These are phyloP conservation scores for Epichloe brachyelytri DNA, from an alignment of 2,329 filamentous ascomycete genomes.

Conservation along the genomic window DNA sequence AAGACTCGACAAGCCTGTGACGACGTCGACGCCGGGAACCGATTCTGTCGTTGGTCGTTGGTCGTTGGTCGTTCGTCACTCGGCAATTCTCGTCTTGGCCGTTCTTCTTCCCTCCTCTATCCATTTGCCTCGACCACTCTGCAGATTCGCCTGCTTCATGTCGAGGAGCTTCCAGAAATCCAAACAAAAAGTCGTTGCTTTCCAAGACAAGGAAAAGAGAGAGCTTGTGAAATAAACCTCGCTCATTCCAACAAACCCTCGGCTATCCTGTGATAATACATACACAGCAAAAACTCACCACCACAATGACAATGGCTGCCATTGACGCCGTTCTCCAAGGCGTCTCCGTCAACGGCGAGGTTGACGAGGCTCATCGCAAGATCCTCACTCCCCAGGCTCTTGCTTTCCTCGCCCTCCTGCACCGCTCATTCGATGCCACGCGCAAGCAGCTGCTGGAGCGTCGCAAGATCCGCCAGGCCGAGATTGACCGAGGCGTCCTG, in stretches of 20 bases:
- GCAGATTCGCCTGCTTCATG: background rate
- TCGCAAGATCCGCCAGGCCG: slow-evolving; percentile 73
- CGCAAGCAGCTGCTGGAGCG: slow-evolving; percentile 83
- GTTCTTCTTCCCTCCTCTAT: background rate
- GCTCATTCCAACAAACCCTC: too few species aligned
- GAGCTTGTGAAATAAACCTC: background rate
- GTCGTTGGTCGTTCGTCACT: background rate
- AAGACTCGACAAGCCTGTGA: slow-evolving; percentile 11
- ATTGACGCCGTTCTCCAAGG: slow-evolving; percentile 72
- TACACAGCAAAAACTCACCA: background rate
- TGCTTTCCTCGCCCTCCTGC: slow-evolving; percentile 85
- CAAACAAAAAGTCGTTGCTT: background rate
- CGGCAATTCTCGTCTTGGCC: slow-evolving; percentile 1
- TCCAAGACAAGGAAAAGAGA: background rate
- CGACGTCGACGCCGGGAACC: slow-evolving; percentile 4
- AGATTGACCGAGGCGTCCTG: slow-evolving; percentile 79
- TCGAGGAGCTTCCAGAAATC: background rate
- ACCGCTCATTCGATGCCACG: slow-evolving; percentile 83
- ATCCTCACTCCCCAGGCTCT: slow-evolving; percentile 85
- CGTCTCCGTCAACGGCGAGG: slow-evolving; percentile 69
- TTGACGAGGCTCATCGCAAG: slow-evolving; percentile 71
- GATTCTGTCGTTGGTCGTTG: background rate
- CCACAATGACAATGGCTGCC: slow-evolving; percentile 41
- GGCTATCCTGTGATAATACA: background rate
- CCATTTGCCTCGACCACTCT: background rate